Evolutionary conservation across 306 rosid genomes (phyloP), one percentile per base, ranked within the genome.

Genomic region (Abrus precatorius): DNA sequence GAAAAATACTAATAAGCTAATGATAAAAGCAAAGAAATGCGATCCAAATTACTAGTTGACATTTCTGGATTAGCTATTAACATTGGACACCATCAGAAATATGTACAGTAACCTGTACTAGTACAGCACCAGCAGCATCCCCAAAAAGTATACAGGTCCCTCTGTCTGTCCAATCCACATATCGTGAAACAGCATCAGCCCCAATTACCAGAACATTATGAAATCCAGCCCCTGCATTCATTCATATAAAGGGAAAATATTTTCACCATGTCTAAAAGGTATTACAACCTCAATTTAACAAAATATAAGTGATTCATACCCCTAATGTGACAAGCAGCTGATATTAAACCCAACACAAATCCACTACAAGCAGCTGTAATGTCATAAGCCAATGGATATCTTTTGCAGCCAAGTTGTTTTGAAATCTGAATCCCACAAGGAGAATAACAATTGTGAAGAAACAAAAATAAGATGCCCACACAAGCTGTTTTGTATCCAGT

Each of bases 281-380:
- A 79, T 27, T 40, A 66, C 0, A 34, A 34, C 40, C 40, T 34
- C 40, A 4, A 53, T 69, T 54, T 68, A 69, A 72, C 62, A 80
- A 76, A 38, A 79, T 73, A 6, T 34, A 78, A 79, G 57, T n/a
- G 40, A 79, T 47, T 74, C 83, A 89, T 93, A 95, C 99, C 99
- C 87, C 97, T 93, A 75, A 95, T 88, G 89, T 95, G 98, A 86
- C 94, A 90, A 57, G 97, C 91, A 61, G 98, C 97, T 55, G 99
- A 93, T 72, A 93, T 84, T 75, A 96, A 79, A 85, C 99, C 99
- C 89, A 93, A 83, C 10, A 96, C 62, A 63, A 96, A 96, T 84
- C 98, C 99, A 43, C 99, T 90, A 82, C 99, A 96, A 30, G 99
- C 99, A 88, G 98, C 99, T 20, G 98, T 96, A 36, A 96, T 96